Base-by-base conservation (phyloP, 2,329 filamentous ascomycete species). In the Zarea fungicola region DNA sequence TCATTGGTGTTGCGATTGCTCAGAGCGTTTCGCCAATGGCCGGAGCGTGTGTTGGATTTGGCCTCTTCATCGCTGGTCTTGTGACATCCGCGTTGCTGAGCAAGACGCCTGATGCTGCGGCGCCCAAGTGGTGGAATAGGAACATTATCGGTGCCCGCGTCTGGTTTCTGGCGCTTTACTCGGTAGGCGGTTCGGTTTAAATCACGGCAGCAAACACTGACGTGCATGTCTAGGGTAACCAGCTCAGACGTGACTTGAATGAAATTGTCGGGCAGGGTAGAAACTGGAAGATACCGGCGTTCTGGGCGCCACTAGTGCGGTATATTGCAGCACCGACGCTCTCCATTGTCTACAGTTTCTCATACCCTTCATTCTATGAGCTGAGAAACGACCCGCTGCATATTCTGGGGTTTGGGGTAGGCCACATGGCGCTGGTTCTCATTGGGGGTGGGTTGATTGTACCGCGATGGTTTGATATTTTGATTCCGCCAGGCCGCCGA, bases 121-220 rank as follows among this genome's bases (percentile, higher is more conserved):
- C 72, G 0, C 65, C 74, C 0, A 61, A 61, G 2, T 69, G 73
- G 54, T 78, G 71, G 62, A 62, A 62, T 4, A 56, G 55, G 6
- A 75, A 68, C 31, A 49, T 54, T 1, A 58, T 69, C 21, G 29
- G 68, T 1, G 60, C 62, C 31, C 67, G 67, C 1, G 70, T 79
- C 39, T 81, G 76, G 74, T 81, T 73, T 52, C 55, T 80, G 28
- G 64, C 67, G 1, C 77, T 79, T 52, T 81, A 81, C 61, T 81
- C 77, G n/a, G 77, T 78, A 68, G 62, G 73, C 53, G 7, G 41
- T 7, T 13, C 14, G n/a, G 1, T 14, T 22, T 18, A n/a, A 28
- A 16, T 6, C 13, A 5, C 14, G 10, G n/a, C n/a, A 13, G 7
- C 43, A 37, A 31, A 46, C 10, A 14, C 11, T 6, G 13, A 2